Base-by-base conservation (phyloP, 2,329 filamentous ascomycete genomes). In the Ceratocystis lukuohia region DNA sequence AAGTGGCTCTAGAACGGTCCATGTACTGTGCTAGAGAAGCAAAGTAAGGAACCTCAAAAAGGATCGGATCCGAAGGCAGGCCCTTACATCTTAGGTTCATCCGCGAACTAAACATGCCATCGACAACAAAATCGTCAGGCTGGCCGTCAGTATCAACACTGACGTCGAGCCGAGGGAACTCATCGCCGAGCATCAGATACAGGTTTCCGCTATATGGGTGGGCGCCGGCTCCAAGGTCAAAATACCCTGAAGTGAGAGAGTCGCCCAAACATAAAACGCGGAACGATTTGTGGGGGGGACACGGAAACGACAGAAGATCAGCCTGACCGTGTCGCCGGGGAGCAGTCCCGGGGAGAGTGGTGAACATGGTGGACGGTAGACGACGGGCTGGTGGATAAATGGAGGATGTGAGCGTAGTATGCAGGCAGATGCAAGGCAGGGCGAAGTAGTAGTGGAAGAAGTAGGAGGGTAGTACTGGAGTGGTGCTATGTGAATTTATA, bases 191-290 rank as follows among this genome's bases (percentile, higher is more conserved):
- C 67, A 77, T 77, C 64, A 78, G 71, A 68, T 75, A 71, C 15
- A 88, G 75, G 66, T 75, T 76, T 28, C 73, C 71, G 5, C 78
- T 77, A 74, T 88, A 88, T 0, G 85, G 83, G 68, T 82, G 78
- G 57, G 75, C 76, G 63, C 68, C 71, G 15, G 74, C 63, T 22
- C 80, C 82, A 59, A 70, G 74, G 48, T 59, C 66, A 37, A 77
- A 75, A 72, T 76, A 85, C 53, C 85, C 85, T 12, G 77, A 78
- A 5, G 85, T 87, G 59, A 88, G 79, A 48, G 83, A 86, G 77
- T 86, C 79, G 73, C 84, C 84, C 73, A 87, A 84, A 76, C 84
- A 86, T 68, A 87, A 79, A 71, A 87, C 80, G 71, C 79, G 77
- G 33, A 84, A 76, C 37, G 75, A 73, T 65, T 71, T 72, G 33